These are phyloP conservation scores for Cyberlindnera euphorbiae DNA, from an alignment of 805 yeast genomes.

Conservation along the genomic window DNA sequence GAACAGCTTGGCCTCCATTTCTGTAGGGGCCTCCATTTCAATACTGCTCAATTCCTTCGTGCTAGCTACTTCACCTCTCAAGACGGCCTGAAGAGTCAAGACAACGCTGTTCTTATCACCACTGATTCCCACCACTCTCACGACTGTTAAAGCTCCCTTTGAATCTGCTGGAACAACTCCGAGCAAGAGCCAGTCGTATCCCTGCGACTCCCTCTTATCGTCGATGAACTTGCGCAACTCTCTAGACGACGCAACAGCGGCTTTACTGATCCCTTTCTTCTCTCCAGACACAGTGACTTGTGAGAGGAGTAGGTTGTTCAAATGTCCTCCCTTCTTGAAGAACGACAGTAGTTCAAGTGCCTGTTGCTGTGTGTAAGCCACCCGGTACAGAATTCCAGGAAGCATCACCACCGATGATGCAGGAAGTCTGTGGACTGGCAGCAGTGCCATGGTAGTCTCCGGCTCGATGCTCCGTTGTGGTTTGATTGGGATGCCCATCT, in stretches of 20 bases:
- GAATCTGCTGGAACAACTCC: slow-evolving; percentile 24
- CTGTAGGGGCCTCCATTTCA: slow-evolving; percentile 5
- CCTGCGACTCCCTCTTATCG: slow-evolving; percentile 18
- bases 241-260: slow-evolving; percentile 12
- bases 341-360: slow-evolving; percentile 44
- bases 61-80: slow-evolving; percentile 16
- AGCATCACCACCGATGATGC: slow-evolving; percentile 37
- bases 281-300: slow-evolving; percentile 1
- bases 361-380: slow-evolving; percentile 43
- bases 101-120: slow-evolving; percentile 39
- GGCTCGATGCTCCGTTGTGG: too few species aligned
- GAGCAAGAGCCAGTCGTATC: slow-evolving; percentile 25
- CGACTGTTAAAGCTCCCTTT: slow-evolving; percentile 32
- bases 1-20: slow-evolving; percentile 11
- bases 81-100: slow-evolving; percentile 46
- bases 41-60: background rate
- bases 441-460: too few species aligned
- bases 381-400: slow-evolving; percentile 60
- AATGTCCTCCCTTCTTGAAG: slow-evolving; percentile 26
- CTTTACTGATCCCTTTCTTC: background rate
- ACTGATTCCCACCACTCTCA: slow-evolving; percentile 41
- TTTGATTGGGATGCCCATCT: too few species aligned
- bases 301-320: slow-evolving; percentile 22
- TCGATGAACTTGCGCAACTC: slow-evolving; percentile 21
- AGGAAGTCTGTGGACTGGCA: too few species aligned